Percentiles rank a stretch among this genome's conserved stretches.
Conservation (phyloP, 2,329 filamentous ascomycete genomes). For the Stagonosporopsis rhizophila region DNA sequence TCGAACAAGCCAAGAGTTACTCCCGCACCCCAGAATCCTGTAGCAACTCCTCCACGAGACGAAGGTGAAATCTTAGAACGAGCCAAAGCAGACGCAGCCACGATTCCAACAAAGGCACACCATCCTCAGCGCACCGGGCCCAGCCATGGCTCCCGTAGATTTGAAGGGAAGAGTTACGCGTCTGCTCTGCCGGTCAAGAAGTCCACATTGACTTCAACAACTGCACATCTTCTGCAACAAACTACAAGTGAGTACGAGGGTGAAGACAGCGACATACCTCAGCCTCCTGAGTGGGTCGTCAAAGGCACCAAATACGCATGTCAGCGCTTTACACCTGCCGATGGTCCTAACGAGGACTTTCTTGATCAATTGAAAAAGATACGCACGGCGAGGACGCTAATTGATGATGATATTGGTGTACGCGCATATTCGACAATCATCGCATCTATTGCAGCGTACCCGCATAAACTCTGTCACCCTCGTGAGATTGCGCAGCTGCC, state of each 20-base stretch:
- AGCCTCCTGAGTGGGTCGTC: slow-evolving; percentile 72
- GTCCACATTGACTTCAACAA: slow-evolving; percentile 25
- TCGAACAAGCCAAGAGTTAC: slow-evolving; percentile 9
- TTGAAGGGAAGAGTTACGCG: slow-evolving; percentile 42
- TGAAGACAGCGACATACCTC: slow-evolving; percentile 61
- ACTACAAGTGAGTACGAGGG: slow-evolving; percentile 82
- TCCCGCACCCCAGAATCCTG: slow-evolving; percentile 27
- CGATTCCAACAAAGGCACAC: slow-evolving; percentile 21
- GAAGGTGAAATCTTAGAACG: slow-evolving; percentile 58
- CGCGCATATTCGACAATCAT: slow-evolving; percentile 89
- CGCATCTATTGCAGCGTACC: slow-evolving; percentile 82
- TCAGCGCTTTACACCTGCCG: slow-evolving; percentile 73
- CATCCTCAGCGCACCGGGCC: slow-evolving; percentile 21
- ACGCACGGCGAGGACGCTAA: slow-evolving; percentile 72
- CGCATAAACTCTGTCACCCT: slow-evolving; percentile 59
- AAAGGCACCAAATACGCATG: slow-evolving; percentile 76
- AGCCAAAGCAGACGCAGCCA: slow-evolving; percentile 58
- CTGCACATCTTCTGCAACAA: slow-evolving; percentile 63
- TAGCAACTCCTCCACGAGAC: slow-evolving; percentile 30
- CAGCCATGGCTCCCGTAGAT: slow-evolving; percentile 38
- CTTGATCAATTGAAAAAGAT: slow-evolving; percentile 78
- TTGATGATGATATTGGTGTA: slow-evolving; percentile 78
- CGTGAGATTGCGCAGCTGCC: slow-evolving; percentile 65
- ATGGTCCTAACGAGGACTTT: slow-evolving; percentile 77
- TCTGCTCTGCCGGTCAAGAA: slow-evolving; percentile 26